Conservation (phyloP, 192 early-diverging fungal genomes). For the Kickxella alabastrina region DNA sequence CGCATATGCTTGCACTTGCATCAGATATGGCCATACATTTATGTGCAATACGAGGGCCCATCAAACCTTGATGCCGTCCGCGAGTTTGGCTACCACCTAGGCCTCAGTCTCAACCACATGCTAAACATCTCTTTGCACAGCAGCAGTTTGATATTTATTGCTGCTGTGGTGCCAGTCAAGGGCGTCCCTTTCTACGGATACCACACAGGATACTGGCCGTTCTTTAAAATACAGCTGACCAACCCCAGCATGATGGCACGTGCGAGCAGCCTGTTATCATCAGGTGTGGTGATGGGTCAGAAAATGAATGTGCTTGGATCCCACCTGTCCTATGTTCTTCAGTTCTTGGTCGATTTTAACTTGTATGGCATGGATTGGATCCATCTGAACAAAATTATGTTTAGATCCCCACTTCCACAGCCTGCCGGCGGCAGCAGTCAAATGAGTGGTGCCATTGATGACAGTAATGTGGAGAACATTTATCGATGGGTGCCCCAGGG, state of each 20-base stretch:
- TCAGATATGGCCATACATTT: constrained; percentile 78
- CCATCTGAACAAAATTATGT: constrained; percentile 48
- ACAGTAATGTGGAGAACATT: constrained; percentile 4
- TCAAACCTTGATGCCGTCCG: constrained; percentile 13
- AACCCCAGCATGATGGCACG: constrained; percentile 59
- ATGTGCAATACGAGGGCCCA: constrained; percentile 59
- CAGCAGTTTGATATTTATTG: constrained; percentile 44
- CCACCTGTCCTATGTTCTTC: constrained; percentile 76
- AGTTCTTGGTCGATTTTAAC: constrained; percentile 86
- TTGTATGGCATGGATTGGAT: constrained; percentile 85
- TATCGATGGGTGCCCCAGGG: constrained; percentile 31
- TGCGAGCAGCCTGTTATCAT: constrained; percentile 62
- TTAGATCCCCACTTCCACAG: constrained; percentile 24
- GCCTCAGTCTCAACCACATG: constrained; percentile 66
- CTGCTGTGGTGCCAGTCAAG: constrained; percentile 67
- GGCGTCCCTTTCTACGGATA: constrained; percentile 90
- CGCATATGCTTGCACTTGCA: constrained; percentile 82
- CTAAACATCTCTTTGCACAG: constrained; percentile 46
- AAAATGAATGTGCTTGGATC: constrained; percentile 72
- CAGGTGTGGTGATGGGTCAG: constrained; percentile 69
- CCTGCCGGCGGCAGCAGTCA: neutral
- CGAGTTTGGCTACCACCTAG: constrained; percentile 29
- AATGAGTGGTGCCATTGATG: neutral
- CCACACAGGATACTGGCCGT: constrained; percentile 61
- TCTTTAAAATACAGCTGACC: constrained; percentile 71